Conservation (phyloP, 768 basidiomycete genomes). For the Cystofilobasidium ferigula region DNA sequence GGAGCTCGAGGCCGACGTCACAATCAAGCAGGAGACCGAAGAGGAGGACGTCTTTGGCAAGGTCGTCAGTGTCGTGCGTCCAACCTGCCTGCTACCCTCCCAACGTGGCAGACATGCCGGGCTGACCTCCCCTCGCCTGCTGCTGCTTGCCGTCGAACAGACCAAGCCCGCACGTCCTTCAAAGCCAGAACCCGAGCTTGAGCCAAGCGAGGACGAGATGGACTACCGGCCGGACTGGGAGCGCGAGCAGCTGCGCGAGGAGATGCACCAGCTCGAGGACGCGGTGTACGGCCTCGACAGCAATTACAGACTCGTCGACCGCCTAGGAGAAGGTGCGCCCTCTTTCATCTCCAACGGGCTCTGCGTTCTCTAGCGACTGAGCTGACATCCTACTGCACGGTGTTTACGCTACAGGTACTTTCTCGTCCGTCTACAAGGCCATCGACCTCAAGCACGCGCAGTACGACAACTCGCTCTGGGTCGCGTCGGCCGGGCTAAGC, state of each 20-base stretch:
- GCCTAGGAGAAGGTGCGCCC: slow-evolving; percentile 62
- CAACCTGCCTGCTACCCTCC: background rate
- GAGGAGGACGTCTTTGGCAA: background rate
- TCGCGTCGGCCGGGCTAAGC: slow-evolving; percentile 51
- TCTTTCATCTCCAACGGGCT: background rate
- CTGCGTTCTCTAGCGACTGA: background rate
- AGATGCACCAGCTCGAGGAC: slow-evolving; percentile 60
- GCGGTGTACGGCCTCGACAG: slow-evolving; percentile 55
- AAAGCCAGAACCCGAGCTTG: background rate
- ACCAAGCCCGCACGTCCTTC: too few species aligned
- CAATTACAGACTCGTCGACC: slow-evolving; percentile 71
- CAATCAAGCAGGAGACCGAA: background rate
- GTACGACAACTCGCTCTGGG: slow-evolving; percentile 49
- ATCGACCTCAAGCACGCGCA: slow-evolving; percentile 61
- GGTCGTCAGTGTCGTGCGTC: background rate
- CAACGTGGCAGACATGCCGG: too few species aligned
- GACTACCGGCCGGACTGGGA: slow-evolving; percentile 46
- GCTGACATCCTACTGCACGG: background rate
- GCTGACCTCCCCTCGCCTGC: too few species aligned
- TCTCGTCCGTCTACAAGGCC: slow-evolving; percentile 98
- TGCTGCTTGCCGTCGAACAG: too few species aligned
- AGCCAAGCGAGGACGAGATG: slow-evolving; percentile 31
- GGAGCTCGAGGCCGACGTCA: background rate
- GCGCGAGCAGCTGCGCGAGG: slow-evolving; percentile 58
- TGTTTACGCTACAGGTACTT: slow-evolving; percentile 62